Percentiles rank a stretch among this genome's conserved stretches.
Conservation (phyloP, 306 rosid genomes). For the Hylodesmum podocarpum region DNA sequence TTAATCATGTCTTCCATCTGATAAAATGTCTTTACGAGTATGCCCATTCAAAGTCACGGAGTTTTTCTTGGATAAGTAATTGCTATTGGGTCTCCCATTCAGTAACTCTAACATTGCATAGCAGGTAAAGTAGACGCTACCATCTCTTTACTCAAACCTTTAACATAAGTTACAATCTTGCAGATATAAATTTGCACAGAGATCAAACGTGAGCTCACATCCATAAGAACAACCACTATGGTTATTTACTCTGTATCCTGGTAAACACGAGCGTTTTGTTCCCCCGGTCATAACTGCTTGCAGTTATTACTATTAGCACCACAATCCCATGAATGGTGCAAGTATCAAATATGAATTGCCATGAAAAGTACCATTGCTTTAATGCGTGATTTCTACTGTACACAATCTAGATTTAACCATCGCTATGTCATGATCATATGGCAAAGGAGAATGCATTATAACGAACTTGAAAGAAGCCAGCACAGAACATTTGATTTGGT, state of each 20-base stretch:
- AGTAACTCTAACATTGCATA: constrained; percentile 8
- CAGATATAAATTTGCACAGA: constrained; percentile 20
- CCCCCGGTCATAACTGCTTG: neutral
- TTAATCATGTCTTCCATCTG: neutral
- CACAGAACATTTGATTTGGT: neutral
- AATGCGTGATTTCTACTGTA: neutral
- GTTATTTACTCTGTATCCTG: neutral
- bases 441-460: neutral
- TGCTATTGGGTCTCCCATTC: constrained; percentile 26
- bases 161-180: constrained; percentile 9
- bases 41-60: neutral
- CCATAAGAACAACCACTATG: neutral
- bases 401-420: neutral
- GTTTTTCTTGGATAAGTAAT: neutral
- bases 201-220: neutral
- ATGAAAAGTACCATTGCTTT: constrained; percentile 2
- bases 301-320: neutral
- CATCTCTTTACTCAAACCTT: too few species aligned
- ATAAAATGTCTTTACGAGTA: neutral
- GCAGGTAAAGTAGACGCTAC: neutral
- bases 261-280: constrained; percentile 6
- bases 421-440: neutral
- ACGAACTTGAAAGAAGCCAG: neutral
- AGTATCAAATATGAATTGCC: neutral
- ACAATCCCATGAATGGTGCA: neutral